These are phyloP conservation scores for Globisporangium camurandrum DNA, from an alignment of 352 stramenopile species.

Conservation along the genomic window DNA sequence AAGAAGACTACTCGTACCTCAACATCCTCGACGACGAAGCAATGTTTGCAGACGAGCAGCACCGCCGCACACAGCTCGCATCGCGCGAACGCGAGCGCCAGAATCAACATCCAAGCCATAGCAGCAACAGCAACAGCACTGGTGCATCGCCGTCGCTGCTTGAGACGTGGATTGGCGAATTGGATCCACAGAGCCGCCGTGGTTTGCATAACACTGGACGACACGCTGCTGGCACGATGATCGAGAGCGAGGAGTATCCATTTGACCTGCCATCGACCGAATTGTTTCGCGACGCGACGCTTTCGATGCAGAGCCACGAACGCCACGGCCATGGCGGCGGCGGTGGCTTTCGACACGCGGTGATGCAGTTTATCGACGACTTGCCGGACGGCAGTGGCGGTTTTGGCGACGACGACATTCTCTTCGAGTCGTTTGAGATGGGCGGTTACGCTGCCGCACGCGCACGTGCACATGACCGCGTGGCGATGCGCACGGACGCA, in stretches of 20 bases:
- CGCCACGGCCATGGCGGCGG: slow-evolving; percentile 1
- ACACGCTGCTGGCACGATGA: neutral
- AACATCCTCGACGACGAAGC: slow-evolving; percentile 66
- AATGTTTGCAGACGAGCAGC: slow-evolving; percentile 47
- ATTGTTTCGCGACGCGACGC: slow-evolving; percentile 6
- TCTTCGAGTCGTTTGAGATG: slow-evolving; percentile 52
- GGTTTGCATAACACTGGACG: slow-evolving; percentile 1
- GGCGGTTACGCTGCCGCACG: slow-evolving; percentile 25
- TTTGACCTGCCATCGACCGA: slow-evolving; percentile 14
- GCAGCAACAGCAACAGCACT: neutral
- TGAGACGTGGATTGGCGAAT: slow-evolving; percentile 9
- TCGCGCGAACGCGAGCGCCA: slow-evolving; percentile 13
- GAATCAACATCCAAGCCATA: neutral
- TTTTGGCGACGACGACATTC: slow-evolving; percentile 43
- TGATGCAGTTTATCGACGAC: slow-evolving; percentile 57
- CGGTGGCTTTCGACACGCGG: slow-evolving; percentile 6
- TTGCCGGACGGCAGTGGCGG: slow-evolving; percentile 40
- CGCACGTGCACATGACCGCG: slow-evolving; percentile 18
- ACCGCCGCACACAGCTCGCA: slow-evolving; percentile 24
- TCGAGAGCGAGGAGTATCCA: slow-evolving; percentile 8
- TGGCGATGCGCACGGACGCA: slow-evolving; percentile 9
- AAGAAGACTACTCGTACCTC: slow-evolving; percentile 82
- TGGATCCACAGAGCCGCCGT: too few species aligned
- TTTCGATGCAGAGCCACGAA: slow-evolving; percentile 7
- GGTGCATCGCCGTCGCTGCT: slow-evolving; percentile 8